Conservation (phyloP, 2,329 filamentous ascomycete species). For the Erysiphe neolycopersici region DNA sequence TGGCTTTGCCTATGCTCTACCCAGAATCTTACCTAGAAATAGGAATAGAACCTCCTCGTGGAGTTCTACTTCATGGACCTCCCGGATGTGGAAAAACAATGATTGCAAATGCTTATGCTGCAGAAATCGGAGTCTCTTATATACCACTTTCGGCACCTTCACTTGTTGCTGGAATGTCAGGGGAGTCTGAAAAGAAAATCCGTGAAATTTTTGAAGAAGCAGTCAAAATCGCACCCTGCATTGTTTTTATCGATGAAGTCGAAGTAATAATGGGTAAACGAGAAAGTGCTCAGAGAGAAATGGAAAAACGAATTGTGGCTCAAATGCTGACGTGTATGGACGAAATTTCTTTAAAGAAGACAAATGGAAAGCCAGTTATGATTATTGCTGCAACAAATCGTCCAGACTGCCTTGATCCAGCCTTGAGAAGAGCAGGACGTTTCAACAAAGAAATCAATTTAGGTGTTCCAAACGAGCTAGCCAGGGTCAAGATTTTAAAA, state of each 20-base stretch:
- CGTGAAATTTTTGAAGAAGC: slow-evolving; percentile 73
- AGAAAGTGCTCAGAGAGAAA: slow-evolving; percentile 60
- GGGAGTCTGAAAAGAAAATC: slow-evolving; percentile 69
- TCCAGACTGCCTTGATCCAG: slow-evolving; percentile 63
- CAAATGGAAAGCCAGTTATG: slow-evolving; percentile 55
- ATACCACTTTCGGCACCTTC: slow-evolving; percentile 62
- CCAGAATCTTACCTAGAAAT: slow-evolving; percentile 38
- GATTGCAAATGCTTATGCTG: slow-evolving; percentile 56
- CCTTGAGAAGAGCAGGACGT: slow-evolving; percentile 42
- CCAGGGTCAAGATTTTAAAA: slow-evolving; percentile 51
- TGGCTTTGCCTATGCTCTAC: slow-evolving; percentile 45
- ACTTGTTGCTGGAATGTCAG: slow-evolving; percentile 65
- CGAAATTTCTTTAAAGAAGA: slow-evolving; percentile 43
- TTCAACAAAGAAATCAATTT: slow-evolving; percentile 74
- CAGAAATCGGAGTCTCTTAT: slow-evolving; percentile 48
- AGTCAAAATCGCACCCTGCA: slow-evolving; percentile 56
- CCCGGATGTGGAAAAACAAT: slow-evolving; percentile 73
- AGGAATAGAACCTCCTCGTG: slow-evolving; percentile 42
- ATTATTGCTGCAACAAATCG: slow-evolving; percentile 79
- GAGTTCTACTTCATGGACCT: slow-evolving; percentile 56
- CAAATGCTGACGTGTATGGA: slow-evolving; percentile 76
- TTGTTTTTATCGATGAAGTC: slow-evolving; percentile 81
- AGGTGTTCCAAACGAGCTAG: slow-evolving; percentile 56
- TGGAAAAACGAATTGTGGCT: slow-evolving; percentile 66
- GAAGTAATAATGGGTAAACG: slow-evolving; percentile 75